Percentiles rank a stretch among this genome's conserved stretches.
These are phyloP conservation scores for Eremochloa ophiuroides DNA, from an alignment of 176 grass and related monocot species.

Conservation along the genomic window DNA sequence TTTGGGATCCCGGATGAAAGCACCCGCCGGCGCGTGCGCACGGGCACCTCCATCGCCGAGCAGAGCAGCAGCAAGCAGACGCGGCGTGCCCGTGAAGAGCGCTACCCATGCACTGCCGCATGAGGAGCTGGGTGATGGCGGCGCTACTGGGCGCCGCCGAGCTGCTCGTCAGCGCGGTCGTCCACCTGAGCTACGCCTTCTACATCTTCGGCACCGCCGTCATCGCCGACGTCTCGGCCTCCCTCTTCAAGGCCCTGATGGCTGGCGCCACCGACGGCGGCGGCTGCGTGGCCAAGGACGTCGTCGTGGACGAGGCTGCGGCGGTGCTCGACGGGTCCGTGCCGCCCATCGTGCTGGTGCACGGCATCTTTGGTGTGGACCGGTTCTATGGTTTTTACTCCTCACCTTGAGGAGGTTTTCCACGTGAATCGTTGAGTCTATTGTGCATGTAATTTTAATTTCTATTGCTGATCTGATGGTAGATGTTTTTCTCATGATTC, in stretches of 20 bases:
- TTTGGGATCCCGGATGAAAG: no score
- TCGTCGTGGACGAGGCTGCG: neutral
- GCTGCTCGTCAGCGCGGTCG: constrained; percentile 50
- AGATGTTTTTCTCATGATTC: no score
- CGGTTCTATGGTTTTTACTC: no score
- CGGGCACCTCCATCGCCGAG: no score
- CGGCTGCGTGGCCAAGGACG: neutral
- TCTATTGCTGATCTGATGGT: no score
- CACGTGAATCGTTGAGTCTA: no score
- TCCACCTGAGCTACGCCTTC: constrained; percentile 70
- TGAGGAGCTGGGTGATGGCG: neutral
- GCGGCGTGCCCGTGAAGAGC: neutral
- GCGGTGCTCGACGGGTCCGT: constrained; percentile 14
- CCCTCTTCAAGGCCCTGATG: constrained; percentile 12
- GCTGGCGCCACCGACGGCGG: no score
- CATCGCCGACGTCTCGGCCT: constrained; percentile 31
- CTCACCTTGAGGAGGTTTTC: no score
- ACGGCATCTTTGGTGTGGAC: constrained; percentile 90
- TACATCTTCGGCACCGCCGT: constrained; percentile 73
- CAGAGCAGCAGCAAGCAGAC: neutral
- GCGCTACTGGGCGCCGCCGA: constrained; percentile 32
- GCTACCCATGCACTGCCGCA: neutral
- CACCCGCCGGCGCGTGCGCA: neutral
- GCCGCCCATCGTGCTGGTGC: constrained; percentile 85
- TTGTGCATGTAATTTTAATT: no score